Percentiles rank a stretch among this genome's conserved stretches.
Conservation (phyloP, 345 rosid genomes). For the Ceriops decandra region DNA sequence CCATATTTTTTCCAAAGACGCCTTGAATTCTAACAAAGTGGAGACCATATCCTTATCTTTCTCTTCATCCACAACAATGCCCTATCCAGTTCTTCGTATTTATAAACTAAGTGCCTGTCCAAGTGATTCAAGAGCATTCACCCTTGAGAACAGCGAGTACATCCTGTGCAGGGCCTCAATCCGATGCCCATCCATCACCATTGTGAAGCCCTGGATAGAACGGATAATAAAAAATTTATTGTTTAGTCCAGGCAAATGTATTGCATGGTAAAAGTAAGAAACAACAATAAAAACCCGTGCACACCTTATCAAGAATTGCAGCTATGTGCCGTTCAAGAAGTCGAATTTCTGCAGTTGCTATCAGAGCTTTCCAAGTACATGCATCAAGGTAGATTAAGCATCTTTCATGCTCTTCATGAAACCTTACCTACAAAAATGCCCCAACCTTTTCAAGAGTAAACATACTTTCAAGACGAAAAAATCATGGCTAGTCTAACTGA, state of each 20-base stretch:
- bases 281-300: constrained; percentile 1
- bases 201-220: constrained; percentile 68
- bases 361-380: constrained; percentile 73
- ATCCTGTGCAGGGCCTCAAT: constrained; percentile 82
- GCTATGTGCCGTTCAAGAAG: constrained; percentile 85
- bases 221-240: constrained; percentile 8
- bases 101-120: constrained; percentile 75
- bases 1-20: constrained; percentile 80
- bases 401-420: constrained; percentile 96
- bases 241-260: neutral
- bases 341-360: constrained; percentile 77
- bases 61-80: constrained; percentile 92
- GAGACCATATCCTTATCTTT: constrained; percentile 97
- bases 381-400: constrained; percentile 85
- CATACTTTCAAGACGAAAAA: neutral
- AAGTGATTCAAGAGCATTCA: constrained; percentile 74
- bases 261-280: neutral
- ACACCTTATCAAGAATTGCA: constrained; percentile 88
- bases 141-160: constrained; percentile 71
- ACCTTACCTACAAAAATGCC: constrained; percentile 57
- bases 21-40: constrained; percentile 80
- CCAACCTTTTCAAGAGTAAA: neutral
- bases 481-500: neutral
- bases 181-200: constrained; percentile 91
- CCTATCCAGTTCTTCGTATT: constrained; percentile 75